Conservation (phyloP, 1,139 yeast species). For the Suhomyces yuchorum region DNA sequence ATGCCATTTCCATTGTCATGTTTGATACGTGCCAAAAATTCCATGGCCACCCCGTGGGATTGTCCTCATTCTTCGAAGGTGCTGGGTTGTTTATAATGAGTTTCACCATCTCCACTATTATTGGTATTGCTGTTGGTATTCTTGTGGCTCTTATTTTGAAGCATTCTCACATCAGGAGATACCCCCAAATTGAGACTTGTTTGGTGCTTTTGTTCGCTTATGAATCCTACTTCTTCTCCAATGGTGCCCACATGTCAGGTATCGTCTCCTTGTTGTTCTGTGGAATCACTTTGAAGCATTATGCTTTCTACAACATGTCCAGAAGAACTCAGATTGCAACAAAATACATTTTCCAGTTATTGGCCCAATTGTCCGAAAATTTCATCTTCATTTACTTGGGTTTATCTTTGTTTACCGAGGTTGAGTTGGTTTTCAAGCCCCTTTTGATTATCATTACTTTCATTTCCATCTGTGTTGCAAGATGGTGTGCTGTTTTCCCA, state of each 20-base stretch:
- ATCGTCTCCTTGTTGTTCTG: slow-evolving; percentile 93
- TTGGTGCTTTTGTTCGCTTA: slow-evolving; percentile 88
- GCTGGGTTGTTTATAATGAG: slow-evolving; percentile 91
- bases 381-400: slow-evolving; percentile 96
- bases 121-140: slow-evolving; percentile 86
- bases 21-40: slow-evolving; percentile 98
- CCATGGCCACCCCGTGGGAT: slow-evolving; percentile 76
- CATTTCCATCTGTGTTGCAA: slow-evolving; percentile 86
- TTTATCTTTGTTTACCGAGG: slow-evolving; percentile 91
- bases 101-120: slow-evolving; percentile 87
- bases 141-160: slow-evolving; percentile 86
- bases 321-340: slow-evolving; percentile 96
- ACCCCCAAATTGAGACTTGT: slow-evolving; percentile 96
- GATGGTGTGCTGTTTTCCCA: slow-evolving; percentile 98
- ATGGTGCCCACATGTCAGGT: slow-evolving; percentile 99
- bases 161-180: slow-evolving; percentile 89
- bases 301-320: slow-evolving; percentile 97
- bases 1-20: slow-evolving; percentile 98
- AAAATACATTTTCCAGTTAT: slow-evolving; percentile 86
- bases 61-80: slow-evolving; percentile 87
- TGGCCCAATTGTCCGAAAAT: slow-evolving; percentile 95
- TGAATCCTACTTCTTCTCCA: slow-evolving; percentile 94
- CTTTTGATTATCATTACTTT: slow-evolving; percentile 87
- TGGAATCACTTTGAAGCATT: slow-evolving; percentile 94
- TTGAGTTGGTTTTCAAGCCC: slow-evolving; percentile 92